phyloP scores from a whole-genome alignment of 805 yeast genomes.

The Debaryomyces maramus region DNA sequence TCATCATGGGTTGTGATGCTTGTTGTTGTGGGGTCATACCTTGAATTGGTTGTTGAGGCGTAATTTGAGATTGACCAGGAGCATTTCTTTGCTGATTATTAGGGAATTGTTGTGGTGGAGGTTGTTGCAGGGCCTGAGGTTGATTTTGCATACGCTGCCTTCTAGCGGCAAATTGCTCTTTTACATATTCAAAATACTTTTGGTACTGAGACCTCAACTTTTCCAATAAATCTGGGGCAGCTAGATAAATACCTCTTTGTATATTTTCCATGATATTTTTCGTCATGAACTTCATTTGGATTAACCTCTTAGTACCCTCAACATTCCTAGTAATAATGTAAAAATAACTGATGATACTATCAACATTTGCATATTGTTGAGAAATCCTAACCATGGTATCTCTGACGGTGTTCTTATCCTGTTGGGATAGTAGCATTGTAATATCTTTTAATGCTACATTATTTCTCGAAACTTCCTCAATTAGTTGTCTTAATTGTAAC shows the following conservation, averaged over 20 bases:
- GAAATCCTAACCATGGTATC: constrained; percentile 55
- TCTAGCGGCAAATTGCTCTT: constrained; percentile 52
- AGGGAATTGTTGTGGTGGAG: constrained; percentile 19
- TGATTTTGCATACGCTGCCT: constrained; percentile 35
- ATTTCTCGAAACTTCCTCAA: constrained; percentile 67
- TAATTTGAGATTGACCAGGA: constrained; percentile 3
- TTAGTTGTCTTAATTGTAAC: constrained; percentile 57
- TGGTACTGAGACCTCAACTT: constrained; percentile 72
- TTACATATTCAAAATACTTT: constrained; percentile 71
- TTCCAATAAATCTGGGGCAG: constrained; percentile 69
- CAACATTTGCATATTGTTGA: constrained; percentile 66
- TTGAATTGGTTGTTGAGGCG: constrained; percentile 3
- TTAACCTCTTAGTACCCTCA: constrained; percentile 72
- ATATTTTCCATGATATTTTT: constrained; percentile 72
- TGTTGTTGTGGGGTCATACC: constrained; percentile 9
- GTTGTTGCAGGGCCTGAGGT: constrained; percentile 27
- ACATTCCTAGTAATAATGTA: constrained; percentile 72
- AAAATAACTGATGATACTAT: constrained; percentile 75
- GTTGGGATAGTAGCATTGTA: constrained; percentile 57
- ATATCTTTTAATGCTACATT: constrained; percentile 68
- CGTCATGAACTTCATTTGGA: constrained; percentile 78
- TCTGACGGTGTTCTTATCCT: constrained; percentile 62
- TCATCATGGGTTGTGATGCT: constrained; percentile 6
- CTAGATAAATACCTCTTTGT: constrained; percentile 62
- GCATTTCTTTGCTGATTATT: constrained; percentile 5